Evolutionary conservation across 2,329 filamentous ascomycete species (phyloP).

Genomic region (Dactylellina haptotyla): DNA sequence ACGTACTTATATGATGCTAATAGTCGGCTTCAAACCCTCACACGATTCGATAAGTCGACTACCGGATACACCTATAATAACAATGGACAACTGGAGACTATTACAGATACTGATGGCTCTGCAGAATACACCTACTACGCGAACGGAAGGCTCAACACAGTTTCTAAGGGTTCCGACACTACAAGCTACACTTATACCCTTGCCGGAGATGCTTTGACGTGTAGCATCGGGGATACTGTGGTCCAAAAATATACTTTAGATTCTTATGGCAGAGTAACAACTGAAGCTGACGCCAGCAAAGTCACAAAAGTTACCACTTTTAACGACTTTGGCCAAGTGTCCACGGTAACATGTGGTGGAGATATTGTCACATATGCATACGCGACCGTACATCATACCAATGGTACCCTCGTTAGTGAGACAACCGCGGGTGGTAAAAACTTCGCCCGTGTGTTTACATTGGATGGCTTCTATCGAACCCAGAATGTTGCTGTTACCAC

Average conservation of each 20-base stretch:
- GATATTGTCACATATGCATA: slow-evolving; percentile 10
- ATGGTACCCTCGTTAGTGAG: background rate
- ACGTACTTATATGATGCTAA: background rate
- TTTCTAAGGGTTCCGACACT: no score
- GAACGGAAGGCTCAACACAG: background rate
- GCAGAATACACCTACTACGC: background rate
- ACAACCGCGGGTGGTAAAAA: background rate
- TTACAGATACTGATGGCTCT: background rate
- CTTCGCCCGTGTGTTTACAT: background rate
- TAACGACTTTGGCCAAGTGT: background rate
- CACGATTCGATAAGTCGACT: background rate
- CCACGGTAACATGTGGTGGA: background rate
- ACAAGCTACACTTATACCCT: no score
- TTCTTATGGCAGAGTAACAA: background rate
- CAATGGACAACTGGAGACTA: background rate
- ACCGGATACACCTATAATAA: background rate
- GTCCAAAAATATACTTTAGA: background rate
- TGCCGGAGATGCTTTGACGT: no score
- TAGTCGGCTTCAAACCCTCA: background rate
- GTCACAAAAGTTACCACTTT: background rate
- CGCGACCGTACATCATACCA: background rate
- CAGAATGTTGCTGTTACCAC: no score
- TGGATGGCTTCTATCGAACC: slow-evolving; percentile 7
- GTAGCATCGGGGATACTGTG: no score
- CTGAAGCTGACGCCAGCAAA: background rate